phyloP scores from a whole-genome alignment of 495 filamentous ascomycete genomes.

The Parathielavia appendiculata region DNA sequence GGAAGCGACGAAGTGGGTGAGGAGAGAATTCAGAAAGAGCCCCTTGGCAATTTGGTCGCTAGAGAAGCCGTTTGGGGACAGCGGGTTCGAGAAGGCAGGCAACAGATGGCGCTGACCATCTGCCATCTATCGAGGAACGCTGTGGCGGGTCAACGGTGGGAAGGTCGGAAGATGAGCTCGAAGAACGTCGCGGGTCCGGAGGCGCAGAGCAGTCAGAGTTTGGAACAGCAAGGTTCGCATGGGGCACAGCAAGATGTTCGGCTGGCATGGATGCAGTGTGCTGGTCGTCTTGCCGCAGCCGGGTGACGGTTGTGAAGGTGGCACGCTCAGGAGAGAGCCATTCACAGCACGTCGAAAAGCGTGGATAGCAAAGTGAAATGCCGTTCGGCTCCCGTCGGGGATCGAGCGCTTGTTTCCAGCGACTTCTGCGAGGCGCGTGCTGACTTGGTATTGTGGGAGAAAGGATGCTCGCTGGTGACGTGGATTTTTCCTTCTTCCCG shows the following conservation, averaged over 20 bases:
- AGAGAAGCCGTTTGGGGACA: constrained; percentile 26
- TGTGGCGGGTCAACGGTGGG: constrained; percentile 7
- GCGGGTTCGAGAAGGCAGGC: constrained; percentile 45
- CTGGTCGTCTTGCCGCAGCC: constrained; percentile 22
- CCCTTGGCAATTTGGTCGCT: constrained; percentile 27
- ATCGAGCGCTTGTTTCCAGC: neutral
- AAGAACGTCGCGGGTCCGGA: constrained; percentile 10
- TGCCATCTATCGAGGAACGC: constrained; percentile 60
- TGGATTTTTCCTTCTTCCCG: constrained; percentile 16
- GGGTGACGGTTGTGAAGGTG: constrained; percentile 8
- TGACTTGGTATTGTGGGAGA: neutral
- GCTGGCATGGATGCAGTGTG: constrained; percentile 33
- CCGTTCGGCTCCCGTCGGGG: neutral
- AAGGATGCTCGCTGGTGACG: constrained; percentile 18
- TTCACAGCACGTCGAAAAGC: constrained; percentile 18
- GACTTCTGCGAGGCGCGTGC: neutral
- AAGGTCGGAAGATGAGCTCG: constrained; percentile 9
- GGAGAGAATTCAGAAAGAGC: constrained; percentile 30
- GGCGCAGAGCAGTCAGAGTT: constrained; percentile 14
- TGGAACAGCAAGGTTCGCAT: constrained; percentile 29
- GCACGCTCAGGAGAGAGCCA: constrained; percentile 27
- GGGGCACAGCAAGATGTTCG: constrained; percentile 27
- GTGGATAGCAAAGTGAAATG: neutral
- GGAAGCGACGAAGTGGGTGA: constrained; percentile 27
- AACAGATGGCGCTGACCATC: constrained; percentile 74